Evolutionary conservation across 495 filamentous ascomycete species (phyloP), one percentile per base, ranked within the genome.

Genomic region (Penicillium bialowiezense): DNA sequence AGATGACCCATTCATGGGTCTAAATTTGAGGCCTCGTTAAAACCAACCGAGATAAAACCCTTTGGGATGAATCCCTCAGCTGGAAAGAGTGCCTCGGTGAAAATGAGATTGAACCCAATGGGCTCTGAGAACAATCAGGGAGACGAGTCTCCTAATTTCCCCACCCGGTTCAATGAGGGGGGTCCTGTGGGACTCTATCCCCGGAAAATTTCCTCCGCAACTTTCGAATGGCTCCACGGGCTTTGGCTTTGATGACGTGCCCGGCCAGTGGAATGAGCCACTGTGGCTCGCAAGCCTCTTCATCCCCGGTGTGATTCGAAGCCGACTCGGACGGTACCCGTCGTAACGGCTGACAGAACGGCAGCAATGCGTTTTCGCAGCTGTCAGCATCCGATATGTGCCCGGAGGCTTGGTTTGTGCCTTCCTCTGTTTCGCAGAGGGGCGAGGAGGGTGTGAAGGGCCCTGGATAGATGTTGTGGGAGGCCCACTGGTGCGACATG

Each of bases 1-100:
- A 21, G 12, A 10, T 32, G 12, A 32, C 7, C 29, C 23, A 4
- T 26, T 26, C 23, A 26, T 4, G 29, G 10, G 7, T 5, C 5
- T 28, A 28, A 13, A 12, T 8, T n/a, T 44, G 44, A 19, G 44
- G 44, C 34, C 44, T 47, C 44, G 21, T 31, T 38, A 38, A 47
- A 47, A 47, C 32, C 44, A 47, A 21, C 44, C 15, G 17, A 24
- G 26, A 15, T 21, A 3, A 39, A 47, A 21, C 44, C 35, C 35
- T 20, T 0, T 31, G 44, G 34, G 35, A 44, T 17, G 17, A 32
- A 48, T 31, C 44, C 5, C 34, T 17, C 24, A 38, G 17, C 15
- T 47, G 24, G 24, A 31, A 48, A 48, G 26, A 48, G 36, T 40
- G 9, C 35, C 36, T 37, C 33, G 5, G n/a, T 19, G 19, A 20